Evolutionary conservation across 768 basidiomycete species (phyloP), one percentile per base, ranked within the genome.

Genomic region (Kwoniella botswanensis): DNA sequence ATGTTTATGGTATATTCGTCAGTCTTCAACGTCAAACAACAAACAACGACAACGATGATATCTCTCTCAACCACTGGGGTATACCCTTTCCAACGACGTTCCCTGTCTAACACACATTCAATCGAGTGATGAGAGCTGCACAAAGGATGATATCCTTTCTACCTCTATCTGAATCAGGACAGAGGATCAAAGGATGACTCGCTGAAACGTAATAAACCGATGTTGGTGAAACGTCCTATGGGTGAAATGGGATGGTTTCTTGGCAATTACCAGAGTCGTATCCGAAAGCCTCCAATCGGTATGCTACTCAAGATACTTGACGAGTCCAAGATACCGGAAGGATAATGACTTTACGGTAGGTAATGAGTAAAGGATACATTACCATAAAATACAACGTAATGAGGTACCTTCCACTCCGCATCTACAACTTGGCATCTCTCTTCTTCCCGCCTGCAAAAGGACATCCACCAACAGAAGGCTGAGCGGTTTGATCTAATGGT

Each of bases 401-500:
- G 43, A 0, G 42, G 0, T 15, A 15, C 1, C 35, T 46, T n/a
- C 42, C 2, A 2, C 10, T n/a, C 1, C 6, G 17, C 10, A 26
- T 57, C 44, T 57, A 67, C 43, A 67, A 24, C 57, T 67, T 67
- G 13, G 65, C 65, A 35, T 67, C 56, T 53, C 79, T 57, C 15
- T 72, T 71, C 50, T 70, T 68, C 0, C 64, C 75, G 4, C 79
- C 77, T 11, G 82, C 80, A 62, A 83, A 83, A 4, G 82, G 82
- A 76, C 82, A 83, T 21, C 82, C 79, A 10, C 78, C 78, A n/a
- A 76, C 76, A 17, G 72, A 73, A 2, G 77, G 74, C 26, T 62
- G 58, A 7, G 26, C 9, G 2, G 78, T 73, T 68, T 82, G 61
- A 43, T 82, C 80, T 4, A 80, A 62, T 11, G 81, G 76, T 59